Evolutionary conservation across 1,284 basidiomycete species (phyloP).

Genomic region (Ganoderma lingzhi): DNA sequence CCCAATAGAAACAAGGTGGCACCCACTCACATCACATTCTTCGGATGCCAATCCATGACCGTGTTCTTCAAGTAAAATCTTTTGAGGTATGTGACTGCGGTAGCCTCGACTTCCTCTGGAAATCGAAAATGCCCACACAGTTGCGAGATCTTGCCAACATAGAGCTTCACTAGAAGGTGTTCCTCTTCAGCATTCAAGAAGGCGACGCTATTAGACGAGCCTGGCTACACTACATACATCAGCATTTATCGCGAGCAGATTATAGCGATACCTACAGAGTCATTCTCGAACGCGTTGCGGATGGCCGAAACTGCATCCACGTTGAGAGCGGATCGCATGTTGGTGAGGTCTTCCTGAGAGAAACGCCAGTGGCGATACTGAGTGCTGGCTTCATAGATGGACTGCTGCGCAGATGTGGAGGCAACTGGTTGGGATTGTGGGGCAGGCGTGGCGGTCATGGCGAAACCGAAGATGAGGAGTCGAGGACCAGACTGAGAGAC

Average conservation of each 20-base stretch:
- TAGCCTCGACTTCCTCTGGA: slow-evolving; percentile 93
- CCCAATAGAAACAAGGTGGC: background rate
- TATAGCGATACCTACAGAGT: slow-evolving; percentile 67
- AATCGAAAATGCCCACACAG: slow-evolving; percentile 89
- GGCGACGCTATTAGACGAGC: slow-evolving; percentile 70
- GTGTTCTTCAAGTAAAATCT: slow-evolving; percentile 98
- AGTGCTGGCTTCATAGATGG: slow-evolving; percentile 83
- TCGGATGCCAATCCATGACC: slow-evolving; percentile 99
- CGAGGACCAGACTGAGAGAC: background rate
- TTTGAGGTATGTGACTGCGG: slow-evolving; percentile 92
- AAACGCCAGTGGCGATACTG: slow-evolving; percentile 92
- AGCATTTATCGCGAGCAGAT: slow-evolving; percentile 14
- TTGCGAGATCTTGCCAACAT: slow-evolving; percentile 86
- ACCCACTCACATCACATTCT: slow-evolving; percentile 91
- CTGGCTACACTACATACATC: slow-evolving; percentile 53
- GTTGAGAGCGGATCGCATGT: slow-evolving; percentile 74
- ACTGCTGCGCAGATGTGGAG: slow-evolving; percentile 33
- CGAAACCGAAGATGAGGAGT: background rate
- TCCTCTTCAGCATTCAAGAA: slow-evolving; percentile 90
- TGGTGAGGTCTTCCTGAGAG: slow-evolving; percentile 69
- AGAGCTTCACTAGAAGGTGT: slow-evolving; percentile 87
- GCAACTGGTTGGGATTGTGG: slow-evolving; percentile 20
- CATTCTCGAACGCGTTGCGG: slow-evolving; percentile 77
- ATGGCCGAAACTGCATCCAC: slow-evolving; percentile 79
- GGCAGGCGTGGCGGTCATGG: slow-evolving; percentile 25